These are phyloP conservation scores for Pseudogymnoascus sp. DNA, from an alignment of 2,329 filamentous ascomycete species.

Conservation along the genomic window DNA sequence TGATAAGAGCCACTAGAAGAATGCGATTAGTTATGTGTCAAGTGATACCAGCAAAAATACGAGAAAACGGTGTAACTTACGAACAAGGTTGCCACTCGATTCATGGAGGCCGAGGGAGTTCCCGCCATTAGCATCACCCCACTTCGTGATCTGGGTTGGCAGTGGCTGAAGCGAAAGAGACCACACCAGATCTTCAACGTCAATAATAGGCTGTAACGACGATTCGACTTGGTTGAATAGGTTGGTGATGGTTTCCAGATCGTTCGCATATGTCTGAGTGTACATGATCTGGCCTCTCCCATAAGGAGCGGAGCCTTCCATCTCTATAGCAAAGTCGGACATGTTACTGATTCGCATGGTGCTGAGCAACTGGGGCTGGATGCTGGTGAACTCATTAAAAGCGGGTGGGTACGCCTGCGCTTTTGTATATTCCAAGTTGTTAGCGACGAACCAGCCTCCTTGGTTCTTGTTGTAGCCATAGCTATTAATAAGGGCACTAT, in stretches of 20 bases:
- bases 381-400: conserved; percentile 7
- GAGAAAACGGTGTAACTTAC: neutral
- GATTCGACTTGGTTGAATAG: conserved; percentile 5
- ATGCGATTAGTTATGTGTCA: neutral
- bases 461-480: neutral
- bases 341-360: conserved; percentile 13
- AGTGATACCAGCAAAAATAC: neutral
- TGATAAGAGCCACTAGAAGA: conserved; percentile 3
- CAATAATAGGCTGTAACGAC: neutral
- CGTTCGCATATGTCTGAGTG: conserved; percentile 10
- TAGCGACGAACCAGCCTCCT: conserved; percentile 6
- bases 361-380: conserved; percentile 9
- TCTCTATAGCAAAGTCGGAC: conserved; percentile 12
- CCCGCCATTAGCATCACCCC: conserved; percentile 8
- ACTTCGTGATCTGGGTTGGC: conserved; percentile 11
- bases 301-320: neutral
- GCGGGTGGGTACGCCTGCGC: conserved; percentile 9
- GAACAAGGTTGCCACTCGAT: conserved; percentile 7
- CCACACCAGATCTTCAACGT: neutral
- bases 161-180: conserved; percentile 8
- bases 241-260: conserved; percentile 4
- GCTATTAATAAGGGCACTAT: conserved; percentile 12
- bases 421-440: conserved; percentile 12
- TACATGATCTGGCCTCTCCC: conserved; percentile 10
- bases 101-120: conserved; percentile 12